Percentiles rank a stretch among this genome's conserved stretches.
Evolutionary conservation across 345 rosid genomes (phyloP).

Genomic region (Zanthoxylum bungeanum): DNA sequence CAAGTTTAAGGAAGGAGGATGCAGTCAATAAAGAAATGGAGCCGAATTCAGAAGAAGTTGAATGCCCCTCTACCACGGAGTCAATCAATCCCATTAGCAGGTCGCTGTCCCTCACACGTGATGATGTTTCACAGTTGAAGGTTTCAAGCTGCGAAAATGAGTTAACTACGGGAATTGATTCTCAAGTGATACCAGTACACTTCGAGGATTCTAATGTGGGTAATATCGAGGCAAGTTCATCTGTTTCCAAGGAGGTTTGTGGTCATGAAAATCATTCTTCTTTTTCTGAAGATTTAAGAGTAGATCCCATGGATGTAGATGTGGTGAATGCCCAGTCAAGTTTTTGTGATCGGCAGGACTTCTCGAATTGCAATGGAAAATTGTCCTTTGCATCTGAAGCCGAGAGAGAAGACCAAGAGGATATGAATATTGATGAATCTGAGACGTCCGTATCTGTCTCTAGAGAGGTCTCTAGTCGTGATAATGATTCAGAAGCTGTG

Average conservation of each 20-base stretch:
- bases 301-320: constrained; percentile 15
- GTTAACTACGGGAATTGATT: constrained; percentile 18
- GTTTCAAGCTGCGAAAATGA: constrained; percentile 24
- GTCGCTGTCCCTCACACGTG: constrained; percentile 14
- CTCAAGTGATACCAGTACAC: constrained; percentile 9
- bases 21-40: constrained; percentile 22
- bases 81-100: constrained; percentile 2
- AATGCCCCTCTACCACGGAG: constrained; percentile 20
- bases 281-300: constrained; percentile 12
- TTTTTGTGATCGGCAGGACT: constrained; percentile 8
- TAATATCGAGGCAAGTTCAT: constrained; percentile 21
- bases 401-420: constrained; percentile 1
- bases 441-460: constrained; percentile 4
- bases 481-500: constrained; percentile 11
- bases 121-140: constrained; percentile 25
- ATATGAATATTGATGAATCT: constrained; percentile 12
- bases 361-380: constrained; percentile 5
- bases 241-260: constrained; percentile 14
- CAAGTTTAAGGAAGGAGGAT: constrained; percentile 27
- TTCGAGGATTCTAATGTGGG: constrained; percentile 10
- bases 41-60: constrained; percentile 27
- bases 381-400: background rate
- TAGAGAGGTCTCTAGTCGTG: constrained; percentile 1
- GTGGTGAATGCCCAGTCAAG: background rate
- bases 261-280: constrained; percentile 1